Base-by-base conservation (phyloP, 768 basidiomycete species). In the Dendrothele bispora region DNA sequence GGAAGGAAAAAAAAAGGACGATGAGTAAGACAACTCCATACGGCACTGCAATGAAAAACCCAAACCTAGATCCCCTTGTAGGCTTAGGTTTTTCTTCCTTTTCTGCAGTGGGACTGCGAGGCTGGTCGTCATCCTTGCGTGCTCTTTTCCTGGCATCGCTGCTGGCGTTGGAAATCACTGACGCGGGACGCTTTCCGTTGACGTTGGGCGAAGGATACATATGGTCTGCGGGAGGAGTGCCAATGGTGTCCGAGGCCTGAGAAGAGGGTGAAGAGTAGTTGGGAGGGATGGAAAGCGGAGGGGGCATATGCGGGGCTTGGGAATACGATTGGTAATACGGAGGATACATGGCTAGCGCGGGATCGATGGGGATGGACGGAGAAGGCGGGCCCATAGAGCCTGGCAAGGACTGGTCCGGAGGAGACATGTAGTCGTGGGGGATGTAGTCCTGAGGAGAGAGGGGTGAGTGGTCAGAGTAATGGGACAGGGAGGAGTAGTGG, bases 21-120 rank as follows among this genome's bases (percentile, higher is more conserved):
- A 39, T 44, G 34, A 39, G 43, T 30, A 37, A 52, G 42, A 17
- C 12, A 8, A 65, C 75, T 48, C 49, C n/a, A n/a, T n/a, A n/a
- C n/a, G n/a, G n/a, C n/a, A n/a, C n/a, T n/a, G n/a, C n/a, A n/a
- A n/a, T n/a, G n/a, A n/a, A n/a, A n/a, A n/a, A n/a, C n/a, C n/a
- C n/a, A n/a, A n/a, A 91, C 90, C 90, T 77, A 41, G 90, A 88
- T n/a, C 91, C 91, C 15, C 91, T 73, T 3, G 91, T 91, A 1
- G 89, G 78, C 69, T 93, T 93, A n/a, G 83, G 74, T 63, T 91
- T 91, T 1, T 84, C 83, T 17, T 84, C 84, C 61, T 76, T 83
- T 27, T 84, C 84, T 22, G 75, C 65, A 2, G 67, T 56, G 5
- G 79, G 80, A 60, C 81, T 85, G 3, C 70, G 64, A 4, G 65